These are phyloP conservation scores for Collybia nuda DNA, from an alignment of 768 basidiomycete genomes.

Conservation along the genomic window DNA sequence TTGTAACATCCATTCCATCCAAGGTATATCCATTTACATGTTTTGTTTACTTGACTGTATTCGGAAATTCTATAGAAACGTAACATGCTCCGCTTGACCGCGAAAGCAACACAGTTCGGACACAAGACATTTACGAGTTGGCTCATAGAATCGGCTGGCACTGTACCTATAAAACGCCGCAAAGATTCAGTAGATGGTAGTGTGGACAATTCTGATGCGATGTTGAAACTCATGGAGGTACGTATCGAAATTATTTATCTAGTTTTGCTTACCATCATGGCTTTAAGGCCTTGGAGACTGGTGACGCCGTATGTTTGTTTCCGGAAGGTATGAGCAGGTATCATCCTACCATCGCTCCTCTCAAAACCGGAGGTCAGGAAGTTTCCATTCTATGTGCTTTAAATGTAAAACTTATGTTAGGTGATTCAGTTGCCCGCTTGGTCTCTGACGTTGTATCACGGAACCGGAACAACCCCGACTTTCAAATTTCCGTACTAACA, in stretches of 20 bases:
- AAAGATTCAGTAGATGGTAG: conserved; percentile 62
- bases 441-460: conserved; percentile 76
- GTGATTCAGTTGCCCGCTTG: conserved; percentile 70
- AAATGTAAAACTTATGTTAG: neutral
- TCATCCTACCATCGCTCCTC: conserved; percentile 82
- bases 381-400: neutral
- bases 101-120: conserved; percentile 87
- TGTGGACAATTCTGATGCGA: conserved; percentile 66
- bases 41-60: neutral
- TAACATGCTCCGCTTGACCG: conserved; percentile 80
- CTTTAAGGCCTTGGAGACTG: conserved; percentile 65
- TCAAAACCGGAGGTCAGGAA: conserved; percentile 79
- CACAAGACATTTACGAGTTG: conserved; percentile 83
- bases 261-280: conserved; percentile 7
- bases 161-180: conserved; percentile 76
- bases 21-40: conserved; percentile 39
- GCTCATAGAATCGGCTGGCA: conserved; percentile 88
- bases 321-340: conserved; percentile 88
- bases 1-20: conserved; percentile 73
- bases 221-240: conserved; percentile 71
- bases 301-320: conserved; percentile 81
- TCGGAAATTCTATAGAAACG: conserved; percentile 48
- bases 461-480: conserved; percentile 65
- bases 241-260: neutral
- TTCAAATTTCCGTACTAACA: conserved; percentile 71